Evolutionary conservation across 2,329 filamentous ascomycete genomes (phyloP), one percentile per base, ranked within the genome.

Genomic region (Thelonectria rubi): DNA sequence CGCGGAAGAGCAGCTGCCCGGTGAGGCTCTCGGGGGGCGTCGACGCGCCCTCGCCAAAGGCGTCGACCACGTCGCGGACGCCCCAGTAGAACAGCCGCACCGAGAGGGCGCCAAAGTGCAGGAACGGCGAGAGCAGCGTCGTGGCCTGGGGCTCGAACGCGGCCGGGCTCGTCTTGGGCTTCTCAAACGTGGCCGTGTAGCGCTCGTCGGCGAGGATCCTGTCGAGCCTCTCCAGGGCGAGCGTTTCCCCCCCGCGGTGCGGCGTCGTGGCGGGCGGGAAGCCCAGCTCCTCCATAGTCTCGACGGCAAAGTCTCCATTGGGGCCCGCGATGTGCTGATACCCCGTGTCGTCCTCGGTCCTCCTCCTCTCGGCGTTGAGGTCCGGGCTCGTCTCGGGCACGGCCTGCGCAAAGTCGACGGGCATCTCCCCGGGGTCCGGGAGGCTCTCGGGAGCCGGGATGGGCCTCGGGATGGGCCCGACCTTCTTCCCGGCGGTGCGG

Each of bases 71-170:
- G 24, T 88, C 86, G 70, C 88, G 84, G 0, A 87, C 87, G 21
- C 85, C 83, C 86, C 90, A 92, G 77, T 91, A 94, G 74, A 93
- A 90, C 56, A 89, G 83, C 2, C 91, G 84, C 10, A 87, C 82
- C n/a, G 86, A 88, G 9, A 94, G 79, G 11, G 87, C 85, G 21
- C 91, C 91, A 63, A 94, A 93, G 73, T 94, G 91, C 56, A 92
- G 75, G 72, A 91, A 87, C 0, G 91, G 90, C 0, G 89, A 92
- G 7, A 93, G 81, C 1, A 93, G 80, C 0, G 90, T 93, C 1
- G 91, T 93, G 0, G 89, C 85, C 71, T 90, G 89, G 0, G 90
- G 91, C 39, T 87, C 83, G 67, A 93, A 92, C 3, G 86, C 88
- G 2, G 91, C 90, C 0, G 91, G 91, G 37, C 88, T 91, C 0